Evolutionary conservation across 805 yeast species (phyloP).

Genomic region (Jamesozyma lodderae): DNA sequence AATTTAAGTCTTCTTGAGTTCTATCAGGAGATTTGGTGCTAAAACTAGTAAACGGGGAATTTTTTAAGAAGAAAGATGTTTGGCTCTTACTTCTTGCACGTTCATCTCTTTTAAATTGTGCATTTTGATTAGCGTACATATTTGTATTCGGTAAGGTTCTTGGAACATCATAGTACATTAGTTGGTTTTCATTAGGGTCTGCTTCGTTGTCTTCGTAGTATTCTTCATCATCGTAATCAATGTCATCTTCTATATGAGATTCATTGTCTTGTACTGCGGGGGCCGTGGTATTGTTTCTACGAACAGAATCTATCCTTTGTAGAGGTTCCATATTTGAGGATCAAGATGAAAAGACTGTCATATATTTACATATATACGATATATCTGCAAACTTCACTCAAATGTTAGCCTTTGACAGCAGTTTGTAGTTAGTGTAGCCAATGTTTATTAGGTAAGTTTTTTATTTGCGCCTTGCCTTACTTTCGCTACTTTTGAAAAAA

Average conservation of each 20-base stretch:
- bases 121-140: neutral
- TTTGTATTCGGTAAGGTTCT: conserved; percentile 6
- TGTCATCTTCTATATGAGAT: conserved; percentile 5
- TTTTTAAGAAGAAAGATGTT: too few species aligned
- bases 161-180: conserved; percentile 1
- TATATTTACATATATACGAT: too few species aligned
- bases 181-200: neutral
- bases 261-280: neutral
- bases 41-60: too few species aligned
- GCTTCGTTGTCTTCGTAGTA: neutral
- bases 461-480: too few species aligned
- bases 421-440: too few species aligned
- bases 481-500: too few species aligned
- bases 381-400: too few species aligned
- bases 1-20: neutral
- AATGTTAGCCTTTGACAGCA: too few species aligned
- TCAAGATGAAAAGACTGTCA: too few species aligned
- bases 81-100: neutral
- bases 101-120: neutral
- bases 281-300: neutral
- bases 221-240: conserved; percentile 9
- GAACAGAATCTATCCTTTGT: neutral
- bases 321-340: neutral
- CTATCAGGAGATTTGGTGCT: too few species aligned
- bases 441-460: too few species aligned